Conservation (phyloP, 164 flowering plant genomes). For the Macadamia tetraphylla region DNA sequence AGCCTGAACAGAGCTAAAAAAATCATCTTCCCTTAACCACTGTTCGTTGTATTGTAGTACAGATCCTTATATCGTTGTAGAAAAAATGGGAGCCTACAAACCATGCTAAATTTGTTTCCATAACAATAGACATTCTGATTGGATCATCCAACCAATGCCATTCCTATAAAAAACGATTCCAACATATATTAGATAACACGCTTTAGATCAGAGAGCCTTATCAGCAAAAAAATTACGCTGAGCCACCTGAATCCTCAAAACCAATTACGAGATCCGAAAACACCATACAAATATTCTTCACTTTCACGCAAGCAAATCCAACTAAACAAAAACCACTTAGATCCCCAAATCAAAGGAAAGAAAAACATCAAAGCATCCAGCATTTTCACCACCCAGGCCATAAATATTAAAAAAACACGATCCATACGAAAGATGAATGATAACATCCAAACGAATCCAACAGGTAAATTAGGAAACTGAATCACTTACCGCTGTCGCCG, state of each 20-base stretch:
- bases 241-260: background rate
- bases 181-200: no score
- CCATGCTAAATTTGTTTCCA: no score
- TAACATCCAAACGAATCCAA: background rate
- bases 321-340: background rate
- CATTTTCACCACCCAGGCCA: background rate
- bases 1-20: no score
- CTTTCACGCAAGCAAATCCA: background rate
- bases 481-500: slow-evolving; percentile 54
- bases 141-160: no score
- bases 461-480: background rate
- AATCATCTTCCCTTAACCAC: no score
- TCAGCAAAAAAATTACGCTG: background rate
- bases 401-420: background rate
- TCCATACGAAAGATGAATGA: slow-evolving; percentile 2
- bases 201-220: background rate
- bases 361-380: background rate
- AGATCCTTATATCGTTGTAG: no score
- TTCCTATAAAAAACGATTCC: no score
- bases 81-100: no score
- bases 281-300: background rate
- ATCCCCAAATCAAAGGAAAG: background rate
- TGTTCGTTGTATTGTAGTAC: no score
- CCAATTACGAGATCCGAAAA: background rate
- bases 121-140: no score